Base-by-base conservation (phyloP, 208 protist genomes). In the Strigomonas galati region DNA sequence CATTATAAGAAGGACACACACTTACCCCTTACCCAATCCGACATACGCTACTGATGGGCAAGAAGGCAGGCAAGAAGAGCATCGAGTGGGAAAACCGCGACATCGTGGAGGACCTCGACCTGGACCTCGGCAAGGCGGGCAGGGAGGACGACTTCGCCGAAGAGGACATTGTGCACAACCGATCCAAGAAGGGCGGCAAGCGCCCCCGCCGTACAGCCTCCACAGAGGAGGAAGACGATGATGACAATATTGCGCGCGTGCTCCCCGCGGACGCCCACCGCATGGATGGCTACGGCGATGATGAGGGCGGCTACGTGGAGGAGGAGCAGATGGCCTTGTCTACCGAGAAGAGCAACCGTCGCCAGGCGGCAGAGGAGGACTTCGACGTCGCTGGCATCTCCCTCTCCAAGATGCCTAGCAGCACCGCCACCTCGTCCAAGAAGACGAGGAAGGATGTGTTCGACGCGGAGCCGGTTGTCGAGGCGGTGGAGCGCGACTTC, bases 401-500 rank as follows among this genome's bases (percentile, higher is more conserved):
- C 0, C 31, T 81, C 0, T 62, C 61, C 2, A 48, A 71, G n/a
- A 58, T 76, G 0, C 32, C 70, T 48, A 31, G 53, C 2, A 57
- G 54, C 12, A 56, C 54, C 28, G 70, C 62, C 24, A 63, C 14
- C 2, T 53, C 51, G 2, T 60, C 71, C 24, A 57, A 73, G 1
- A 72, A 49, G 15, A n/a, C 70, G 56, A 78, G 69, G 56, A 66
- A 74, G 14, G 71, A 59, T 14, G 52, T 43, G 23, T 58, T 89
- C 21, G 78, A 93, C 31, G 78, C 83, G 28, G 69, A 75, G 9
- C 81, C 82, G 10, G 81, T 89, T 31, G 88, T 97, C 67, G 91
- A 97, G 69, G 76, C 80, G 12, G 81, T 98, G 28, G 84, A 97
- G 78, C 82, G 94, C 31, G 81, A 97, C 72, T 93, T 97, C 60